Evolutionary conservation across 2,329 filamentous ascomycete genomes (phyloP).

Genomic region (Pseudogymnoascus sp.): DNA sequence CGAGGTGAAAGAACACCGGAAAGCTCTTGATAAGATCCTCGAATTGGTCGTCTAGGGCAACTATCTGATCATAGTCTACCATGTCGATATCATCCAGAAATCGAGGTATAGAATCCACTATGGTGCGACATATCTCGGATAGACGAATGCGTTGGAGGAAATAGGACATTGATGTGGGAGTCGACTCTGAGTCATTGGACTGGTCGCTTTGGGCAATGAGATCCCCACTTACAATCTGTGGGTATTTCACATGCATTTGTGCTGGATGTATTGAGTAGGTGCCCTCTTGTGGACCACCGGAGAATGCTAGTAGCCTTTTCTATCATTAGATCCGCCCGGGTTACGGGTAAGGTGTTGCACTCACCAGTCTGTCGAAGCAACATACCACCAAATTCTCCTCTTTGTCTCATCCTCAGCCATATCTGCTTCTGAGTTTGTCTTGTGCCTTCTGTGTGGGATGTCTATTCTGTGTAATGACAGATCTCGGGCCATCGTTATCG

Average conservation of each 20-base stretch:
- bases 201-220: slow-evolving; percentile 27
- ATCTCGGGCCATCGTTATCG: slow-evolving; percentile 23
- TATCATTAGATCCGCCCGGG: slow-evolving; percentile 15
- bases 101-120: slow-evolving; percentile 30
- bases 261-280: slow-evolving; percentile 31
- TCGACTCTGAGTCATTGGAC: slow-evolving; percentile 18
- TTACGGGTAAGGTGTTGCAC: slow-evolving; percentile 10
- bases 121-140: slow-evolving; percentile 30
- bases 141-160: slow-evolving; percentile 30
- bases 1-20: slow-evolving; percentile 30
- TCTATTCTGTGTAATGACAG: slow-evolving; percentile 20
- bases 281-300: slow-evolving; percentile 30
- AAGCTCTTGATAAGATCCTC: slow-evolving; percentile 25
- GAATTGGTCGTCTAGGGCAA: slow-evolving; percentile 30
- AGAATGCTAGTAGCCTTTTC: slow-evolving; percentile 28
- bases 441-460: slow-evolving; percentile 16
- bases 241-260: slow-evolving; percentile 34
- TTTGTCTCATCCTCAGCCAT: slow-evolving; percentile 30
- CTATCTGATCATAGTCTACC: slow-evolving; percentile 26
- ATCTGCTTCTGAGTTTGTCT: slow-evolving; percentile 17
- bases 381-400: slow-evolving; percentile 36
- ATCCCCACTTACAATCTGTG: slow-evolving; percentile 31
- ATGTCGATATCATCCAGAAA: slow-evolving; percentile 17
- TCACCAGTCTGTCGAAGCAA: slow-evolving; percentile 32
- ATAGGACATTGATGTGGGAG: slow-evolving; percentile 32